Base-by-base conservation (phyloP, 225 moss, liverwort and hornwort genomes). In the Antitrichia curtipendula region DNA sequence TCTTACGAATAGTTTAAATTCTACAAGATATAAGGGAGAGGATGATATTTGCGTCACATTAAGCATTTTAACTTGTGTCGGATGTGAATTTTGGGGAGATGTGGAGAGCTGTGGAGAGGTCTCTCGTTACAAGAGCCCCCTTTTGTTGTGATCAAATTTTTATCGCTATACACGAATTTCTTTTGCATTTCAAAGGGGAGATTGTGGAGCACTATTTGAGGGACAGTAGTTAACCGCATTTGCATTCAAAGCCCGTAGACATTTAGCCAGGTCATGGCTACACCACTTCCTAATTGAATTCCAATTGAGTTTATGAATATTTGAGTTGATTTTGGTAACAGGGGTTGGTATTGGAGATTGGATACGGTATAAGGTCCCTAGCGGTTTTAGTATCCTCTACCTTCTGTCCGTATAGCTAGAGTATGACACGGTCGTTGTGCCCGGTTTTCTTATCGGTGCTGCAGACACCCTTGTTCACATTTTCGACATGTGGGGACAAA, bases 391-490 rank as follows among this genome's bases (percentile, higher is more conserved):
- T 27, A 28, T 84, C 74, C 60, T 75, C 61, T 73, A 19, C 74
- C 74, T 64, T 64, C 62, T 90, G 43, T 87, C 34, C 25, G 25
- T 61, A 64, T 45, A 25, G 78, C 64, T 31, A 80, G 47, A 68
- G 60, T 76, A 20, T 90, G 81, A 88, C 74, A 74, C 31, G 56
- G 16, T 88, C 43, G 13, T 83, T 85, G 71, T 79, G 50, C 70
- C 73, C 45, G 53, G 63, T 49, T 58, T 81, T 61, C 75, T 80
- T 80, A 36, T 82, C 38, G 53, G 79, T 87, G 86, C 29, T 81
- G 85, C 93, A 98, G 98, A 98, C 98, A 59, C 98, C 98, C 38
- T 89, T 96, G n/a, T 96, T 98, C 82, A 95, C 96, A 58, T 96
- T 98, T 90, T 91, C 84, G 32, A 92, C 96, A 34, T 85, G 89